phyloP scores from a whole-genome alignment of 805 yeast genomes.

The Yarrowia sp. region DNA sequence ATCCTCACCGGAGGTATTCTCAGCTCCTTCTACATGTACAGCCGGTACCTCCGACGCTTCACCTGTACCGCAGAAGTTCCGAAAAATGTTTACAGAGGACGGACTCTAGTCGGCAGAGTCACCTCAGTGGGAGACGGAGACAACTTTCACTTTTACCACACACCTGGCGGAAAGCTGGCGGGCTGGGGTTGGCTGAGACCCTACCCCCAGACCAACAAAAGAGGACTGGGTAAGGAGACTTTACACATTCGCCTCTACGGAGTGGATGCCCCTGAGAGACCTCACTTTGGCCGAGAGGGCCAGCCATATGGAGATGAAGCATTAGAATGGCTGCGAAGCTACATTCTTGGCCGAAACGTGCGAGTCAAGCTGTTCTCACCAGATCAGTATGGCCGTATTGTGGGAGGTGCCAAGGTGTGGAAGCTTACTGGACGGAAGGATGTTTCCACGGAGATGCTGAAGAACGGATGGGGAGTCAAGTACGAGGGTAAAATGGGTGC shows the following conservation, averaged over 20 bases:
- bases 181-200: slow-evolving; percentile 94
- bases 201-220: slow-evolving; percentile 55
- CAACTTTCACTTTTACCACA: slow-evolving; percentile 85
- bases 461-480: slow-evolving; percentile 77
- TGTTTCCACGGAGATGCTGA: slow-evolving; percentile 83
- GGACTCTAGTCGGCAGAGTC: slow-evolving; percentile 65
- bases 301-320: slow-evolving; percentile 89
- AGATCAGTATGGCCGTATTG: slow-evolving; percentile 89
- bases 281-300: slow-evolving; percentile 91
- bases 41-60: slow-evolving; percentile 49
- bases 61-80: slow-evolving; percentile 55
- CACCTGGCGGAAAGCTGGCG: slow-evolving; percentile 82
- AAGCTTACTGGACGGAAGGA: slow-evolving; percentile 71
- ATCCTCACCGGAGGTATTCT: slow-evolving; percentile 40
- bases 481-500: slow-evolving; percentile 81
- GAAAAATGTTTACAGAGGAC: slow-evolving; percentile 42
- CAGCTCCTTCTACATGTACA: slow-evolving; percentile 47
- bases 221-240: slow-evolving; percentile 57
- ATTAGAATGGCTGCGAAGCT: slow-evolving; percentile 66
- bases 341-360: slow-evolving; percentile 63
- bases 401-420: slow-evolving; percentile 65
- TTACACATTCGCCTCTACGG: slow-evolving; percentile 83
- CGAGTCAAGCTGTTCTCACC: slow-evolving; percentile 73
- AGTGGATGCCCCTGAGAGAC: slow-evolving; percentile 93
- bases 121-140: slow-evolving; percentile 95